Percentiles rank a stretch among this genome's conserved stretches.
Evolutionary conservation across 768 basidiomycete species (phyloP).

Genomic region (Infundibulicybe gibba): DNA sequence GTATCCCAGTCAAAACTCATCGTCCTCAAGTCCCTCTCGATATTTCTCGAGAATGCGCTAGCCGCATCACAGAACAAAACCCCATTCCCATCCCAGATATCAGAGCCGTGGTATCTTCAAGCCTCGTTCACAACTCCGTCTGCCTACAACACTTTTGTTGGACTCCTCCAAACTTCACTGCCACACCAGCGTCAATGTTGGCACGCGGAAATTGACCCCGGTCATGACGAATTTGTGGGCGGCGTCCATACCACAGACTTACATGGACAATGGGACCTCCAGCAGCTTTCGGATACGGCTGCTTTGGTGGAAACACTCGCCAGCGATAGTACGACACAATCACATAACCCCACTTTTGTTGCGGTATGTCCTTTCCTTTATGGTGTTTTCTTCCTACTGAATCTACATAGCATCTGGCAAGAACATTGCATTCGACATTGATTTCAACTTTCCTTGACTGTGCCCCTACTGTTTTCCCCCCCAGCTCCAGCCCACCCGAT

Average conservation of each 20-base stretch:
- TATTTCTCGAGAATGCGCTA: constrained; percentile 55
- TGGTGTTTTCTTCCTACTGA: not conserved
- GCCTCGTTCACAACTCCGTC: constrained; percentile 50
- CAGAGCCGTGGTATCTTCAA: constrained; percentile 60
- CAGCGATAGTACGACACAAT: constrained; percentile 2
- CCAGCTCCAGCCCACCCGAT: constrained; percentile 53
- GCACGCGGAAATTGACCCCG: constrained; percentile 29
- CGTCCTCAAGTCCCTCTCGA: constrained; percentile 68
- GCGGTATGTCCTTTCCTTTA: not conserved
- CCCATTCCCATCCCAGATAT: constrained; percentile 11
- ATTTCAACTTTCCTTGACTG: constrained; percentile 85
- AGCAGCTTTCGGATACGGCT: too few species aligned
- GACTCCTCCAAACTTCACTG: constrained; percentile 30
- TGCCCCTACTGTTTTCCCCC: constrained; percentile 79
- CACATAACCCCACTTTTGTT: not conserved
- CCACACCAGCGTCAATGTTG: constrained; percentile 19
- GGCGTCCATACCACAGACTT: too few species aligned
- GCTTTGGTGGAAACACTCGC: constrained; percentile 6
- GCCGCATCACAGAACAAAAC: constrained; percentile 16
- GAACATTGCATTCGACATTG: constrained; percentile 73
- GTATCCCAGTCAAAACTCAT: constrained; percentile 66
- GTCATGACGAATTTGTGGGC: constrained; percentile 27
- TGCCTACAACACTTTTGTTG: constrained; percentile 54
- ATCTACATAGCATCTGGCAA: constrained; percentile 55
- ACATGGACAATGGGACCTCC: too few species aligned